Evolutionary conservation across 2,329 filamentous ascomycete species (phyloP).

Genomic region (Exophiala aquamarina): DNA sequence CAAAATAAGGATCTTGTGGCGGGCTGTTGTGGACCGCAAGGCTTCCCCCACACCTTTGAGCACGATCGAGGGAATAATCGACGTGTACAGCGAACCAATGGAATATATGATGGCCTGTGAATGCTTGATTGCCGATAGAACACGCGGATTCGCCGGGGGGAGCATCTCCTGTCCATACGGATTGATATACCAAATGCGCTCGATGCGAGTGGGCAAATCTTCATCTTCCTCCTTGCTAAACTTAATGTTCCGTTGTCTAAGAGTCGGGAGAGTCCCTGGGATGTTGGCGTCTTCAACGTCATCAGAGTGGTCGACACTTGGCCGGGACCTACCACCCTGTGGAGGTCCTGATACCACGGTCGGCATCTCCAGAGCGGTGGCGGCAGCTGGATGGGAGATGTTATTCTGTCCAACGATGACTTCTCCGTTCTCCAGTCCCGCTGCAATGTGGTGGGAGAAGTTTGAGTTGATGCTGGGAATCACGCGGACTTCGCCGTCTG

Average conservation of each 20-base stretch:
- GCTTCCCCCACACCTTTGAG: conserved; percentile 72
- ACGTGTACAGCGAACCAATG: conserved; percentile 92
- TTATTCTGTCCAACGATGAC: conserved; percentile 89
- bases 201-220: conserved; percentile 75
- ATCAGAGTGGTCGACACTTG: conserved; percentile 32
- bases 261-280: conserved; percentile 69
- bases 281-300: conserved; percentile 45
- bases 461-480: conserved; percentile 92
- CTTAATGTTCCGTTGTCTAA: conserved; percentile 76
- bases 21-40: conserved; percentile 51
- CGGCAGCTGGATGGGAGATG: conserved; percentile 73
- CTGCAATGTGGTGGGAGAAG: conserved; percentile 92
- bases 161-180: conserved; percentile 96
- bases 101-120: conserved; percentile 78
- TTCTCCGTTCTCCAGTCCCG: conserved; percentile 71
- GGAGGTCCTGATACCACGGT: conserved; percentile 33
- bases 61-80: conserved; percentile 78
- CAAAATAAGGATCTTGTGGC: conserved; percentile 77
- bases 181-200: conserved; percentile 94
- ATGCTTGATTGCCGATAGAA: conserved; percentile 64
- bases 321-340: conserved; percentile 30
- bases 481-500: conserved; percentile 68
- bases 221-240: conserved; percentile 86
- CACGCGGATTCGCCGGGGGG: conserved; percentile 78
- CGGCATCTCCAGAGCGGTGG: conserved; percentile 27